phyloP scores from a whole-genome alignment of 805 yeast genomes.

The Priceomyces castillae region DNA sequence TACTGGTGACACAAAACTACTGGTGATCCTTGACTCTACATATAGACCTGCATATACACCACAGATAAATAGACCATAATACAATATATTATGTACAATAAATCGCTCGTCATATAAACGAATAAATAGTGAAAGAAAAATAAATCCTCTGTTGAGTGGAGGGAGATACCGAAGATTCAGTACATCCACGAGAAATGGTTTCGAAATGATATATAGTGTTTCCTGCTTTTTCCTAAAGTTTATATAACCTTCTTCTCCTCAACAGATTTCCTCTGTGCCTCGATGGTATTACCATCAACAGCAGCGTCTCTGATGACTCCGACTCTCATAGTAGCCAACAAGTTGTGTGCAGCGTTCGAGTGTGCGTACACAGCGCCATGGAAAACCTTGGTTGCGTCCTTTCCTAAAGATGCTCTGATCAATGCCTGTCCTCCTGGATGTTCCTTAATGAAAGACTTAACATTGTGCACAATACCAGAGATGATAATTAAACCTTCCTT shows the following conservation, averaged over 20 bases:
- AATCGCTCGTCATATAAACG: too few species aligned
- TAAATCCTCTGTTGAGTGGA: too few species aligned
- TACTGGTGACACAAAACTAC: background rate
- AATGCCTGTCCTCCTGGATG: slow-evolving; percentile 86
- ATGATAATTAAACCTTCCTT: slow-evolving; percentile 64
- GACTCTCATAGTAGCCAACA: slow-evolving; percentile 78
- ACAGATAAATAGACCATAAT: too few species aligned
- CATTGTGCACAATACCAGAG: slow-evolving; percentile 78
- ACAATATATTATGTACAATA: too few species aligned
- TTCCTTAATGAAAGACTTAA: slow-evolving; percentile 61
- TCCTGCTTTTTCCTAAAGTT: too few species aligned
- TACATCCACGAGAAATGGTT: too few species aligned
- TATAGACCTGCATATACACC: too few species aligned
- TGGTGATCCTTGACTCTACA: too few species aligned
- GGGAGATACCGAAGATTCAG: too few species aligned
- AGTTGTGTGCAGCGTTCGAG: slow-evolving; percentile 81
- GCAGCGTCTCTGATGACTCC: slow-evolving; percentile 72
- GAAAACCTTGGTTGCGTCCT: slow-evolving; percentile 81
- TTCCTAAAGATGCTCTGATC: slow-evolving; percentile 67
- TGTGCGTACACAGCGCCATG: slow-evolving; percentile 85
- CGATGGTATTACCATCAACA: slow-evolving; percentile 54
- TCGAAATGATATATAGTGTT: too few species aligned
- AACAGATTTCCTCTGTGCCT: slow-evolving; percentile 46
- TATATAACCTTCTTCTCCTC: slow-evolving; percentile 8
- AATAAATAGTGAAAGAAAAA: too few species aligned